Base-by-base conservation (phyloP, 2,329 filamentous ascomycete species). In the Teratosphaeria nubilosa region DNA sequence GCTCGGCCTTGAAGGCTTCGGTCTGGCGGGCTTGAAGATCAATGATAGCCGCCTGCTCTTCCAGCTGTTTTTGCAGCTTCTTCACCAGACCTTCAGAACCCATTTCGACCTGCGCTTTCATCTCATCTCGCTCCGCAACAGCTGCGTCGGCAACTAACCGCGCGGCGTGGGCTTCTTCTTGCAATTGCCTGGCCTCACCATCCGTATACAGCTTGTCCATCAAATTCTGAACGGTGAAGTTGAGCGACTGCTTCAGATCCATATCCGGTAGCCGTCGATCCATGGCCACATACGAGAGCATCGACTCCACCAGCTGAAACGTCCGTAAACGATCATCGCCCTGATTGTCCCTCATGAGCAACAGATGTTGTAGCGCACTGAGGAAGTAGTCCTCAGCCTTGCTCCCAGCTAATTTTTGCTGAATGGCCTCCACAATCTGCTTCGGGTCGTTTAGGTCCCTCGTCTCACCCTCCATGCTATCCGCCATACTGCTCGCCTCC, bases 261-360 rank as follows among this genome's bases (percentile, higher is more conserved):
- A 97, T 92, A 74, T 99, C 92, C 45, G 94, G 94, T 63, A 97
- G 75, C 63, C 94, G 83, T 69, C 94, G 84, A 74, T 99, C 94
- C 92, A 99, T 99, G 67, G 92, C 92, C 62, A 99, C 92, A 74
- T 97, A 97, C 74, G 91, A 96, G 64, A 99, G 84, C 91, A 97
- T 97, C n/a, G 90, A 87, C 74, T 99, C 94, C 30, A 97, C 91
- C 30, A 99, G 83, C 77, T 97, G 94, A 76, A 97, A 99, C 87
- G 96, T 94, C 54, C 90, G 86, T 61, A 96, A 76, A 14, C 91
- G 85, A 74, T 99, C 94, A 70, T 97, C 94, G 54, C 88, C 87
- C 66, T 95, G 90, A 63, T 91, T 94, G 69, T 96, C 88, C 58
- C 91, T 84, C 64, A 97, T 95, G 51, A 99, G 82, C 66, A 99